phyloP scores from a whole-genome alignment of 2,329 filamentous ascomycete species.

The Graphilbum ipis-grandicollis region DNA sequence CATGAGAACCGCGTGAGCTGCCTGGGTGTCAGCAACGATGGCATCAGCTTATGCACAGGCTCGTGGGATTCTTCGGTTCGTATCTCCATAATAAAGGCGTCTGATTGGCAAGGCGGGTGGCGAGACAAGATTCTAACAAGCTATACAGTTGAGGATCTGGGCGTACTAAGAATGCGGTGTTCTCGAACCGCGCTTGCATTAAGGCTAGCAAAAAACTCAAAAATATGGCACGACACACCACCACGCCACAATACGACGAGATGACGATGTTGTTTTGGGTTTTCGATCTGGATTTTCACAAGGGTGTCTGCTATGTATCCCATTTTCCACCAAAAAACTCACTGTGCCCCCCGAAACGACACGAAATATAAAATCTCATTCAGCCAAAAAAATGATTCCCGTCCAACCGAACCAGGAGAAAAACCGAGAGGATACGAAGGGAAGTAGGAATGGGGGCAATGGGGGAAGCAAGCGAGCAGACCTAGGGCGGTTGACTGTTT shows the following conservation, averaged over 20 bases:
- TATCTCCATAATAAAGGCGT: too few relatives aligned
- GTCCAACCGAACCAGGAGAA: too few relatives aligned
- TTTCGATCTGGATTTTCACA: neutral
- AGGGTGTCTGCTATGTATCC: neutral
- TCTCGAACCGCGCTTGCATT: neutral
- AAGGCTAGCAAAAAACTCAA: neutral
- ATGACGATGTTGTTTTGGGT: neutral
- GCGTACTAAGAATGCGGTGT: slow-evolving; percentile 40
- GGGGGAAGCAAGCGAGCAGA: too few relatives aligned
- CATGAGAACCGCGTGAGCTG: slow-evolving; percentile 99
- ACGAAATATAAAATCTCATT: too few relatives aligned
- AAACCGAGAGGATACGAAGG: too few relatives aligned
- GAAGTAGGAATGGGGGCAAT: too few relatives aligned
- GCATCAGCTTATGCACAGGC: slow-evolving; percentile 96
- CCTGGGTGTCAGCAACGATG: slow-evolving; percentile 95
- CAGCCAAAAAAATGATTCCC: too few relatives aligned
- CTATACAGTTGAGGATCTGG: slow-evolving; percentile 67
- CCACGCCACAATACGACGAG: neutral
- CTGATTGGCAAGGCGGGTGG: too few relatives aligned
- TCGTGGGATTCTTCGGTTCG: slow-evolving; percentile 98
- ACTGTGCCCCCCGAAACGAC: neutral
- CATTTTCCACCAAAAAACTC: neutral
- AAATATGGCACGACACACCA: neutral
- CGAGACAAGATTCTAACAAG: slow-evolving; percentile 12
- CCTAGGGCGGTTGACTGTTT: too few relatives aligned